Conservation (phyloP, 1,284 basidiomycete genomes). For the Anthracocystis panici-leucophaei region DNA sequence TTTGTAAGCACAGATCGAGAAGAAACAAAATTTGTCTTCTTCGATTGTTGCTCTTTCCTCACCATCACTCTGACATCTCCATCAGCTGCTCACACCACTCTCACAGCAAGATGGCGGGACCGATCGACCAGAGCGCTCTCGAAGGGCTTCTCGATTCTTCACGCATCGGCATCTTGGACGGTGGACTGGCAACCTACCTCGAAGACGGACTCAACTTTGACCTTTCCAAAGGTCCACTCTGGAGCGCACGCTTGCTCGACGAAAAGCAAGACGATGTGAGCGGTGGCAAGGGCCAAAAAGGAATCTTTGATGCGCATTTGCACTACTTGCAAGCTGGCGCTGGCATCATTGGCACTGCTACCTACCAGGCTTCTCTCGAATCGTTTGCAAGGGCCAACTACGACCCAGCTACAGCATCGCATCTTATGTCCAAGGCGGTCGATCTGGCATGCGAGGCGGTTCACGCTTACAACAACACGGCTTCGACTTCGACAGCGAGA, state of each 20-base stretch:
- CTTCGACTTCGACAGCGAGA: not conserved
- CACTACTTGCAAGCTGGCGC: constrained; percentile 61
- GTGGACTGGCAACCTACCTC: constrained; percentile 62
- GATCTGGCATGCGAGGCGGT: constrained; percentile 49
- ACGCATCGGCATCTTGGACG: constrained; percentile 56
- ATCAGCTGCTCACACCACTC: too few species aligned
- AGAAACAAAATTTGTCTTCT: constrained; percentile 7
- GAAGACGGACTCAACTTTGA: constrained; percentile 59
- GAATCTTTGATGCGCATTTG: constrained; percentile 54
- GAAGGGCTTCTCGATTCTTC: constrained; percentile 35
- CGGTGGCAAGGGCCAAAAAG: constrained; percentile 39
- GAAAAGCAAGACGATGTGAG: constrained; percentile 46
- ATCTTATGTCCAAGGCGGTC: constrained; percentile 57
- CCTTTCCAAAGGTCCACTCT: constrained; percentile 54
- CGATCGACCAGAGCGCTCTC: constrained; percentile 33
- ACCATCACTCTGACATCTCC: not conserved
- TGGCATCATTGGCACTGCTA: constrained; percentile 59
- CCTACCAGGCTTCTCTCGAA: constrained; percentile 59
- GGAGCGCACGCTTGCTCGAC: constrained; percentile 59
- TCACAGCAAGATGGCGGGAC: constrained; percentile 13
- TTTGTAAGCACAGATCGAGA: too few species aligned
- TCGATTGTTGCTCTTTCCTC: not conserved
- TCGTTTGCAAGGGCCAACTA: constrained; percentile 52
- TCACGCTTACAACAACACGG: constrained; percentile 17
- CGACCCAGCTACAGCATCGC: constrained; percentile 26